Base-by-base conservation (phyloP, 192 early-diverging fungal genomes). In the Diversispora epigaea region DNA sequence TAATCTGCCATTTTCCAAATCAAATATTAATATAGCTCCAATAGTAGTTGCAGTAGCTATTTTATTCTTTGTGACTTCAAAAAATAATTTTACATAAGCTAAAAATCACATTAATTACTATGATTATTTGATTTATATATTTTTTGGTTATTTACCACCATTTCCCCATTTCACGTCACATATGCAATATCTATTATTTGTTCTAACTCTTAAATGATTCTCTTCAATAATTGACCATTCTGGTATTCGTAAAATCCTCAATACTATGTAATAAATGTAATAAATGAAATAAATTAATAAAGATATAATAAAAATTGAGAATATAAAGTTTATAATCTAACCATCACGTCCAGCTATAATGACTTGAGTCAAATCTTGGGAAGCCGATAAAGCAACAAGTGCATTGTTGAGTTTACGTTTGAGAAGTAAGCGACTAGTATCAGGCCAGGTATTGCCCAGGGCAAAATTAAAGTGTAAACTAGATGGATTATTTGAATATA, bases 151-250 rank as follows among this genome's bases (percentile, higher is more conserved):
- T 70, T 77, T 72, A 88, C 86, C 78, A 19, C 76, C 62, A 70
- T 86, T 87, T n/a, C 89, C 92, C 93, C 93, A 94, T 68, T 91
- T 91, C 17, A 93, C 91, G 79, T 94, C 93, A 54, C 14, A 17
- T 17, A 54, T 92, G 61, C 83, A 87, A 73, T 83, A 82, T 64
- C 83, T 76, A 69, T 80, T 88, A 21, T 78, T 64, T 60, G 86
- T 82, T 41, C 83, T 82, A 6, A 85, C 89, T 6, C 90, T 84
- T n/a, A 94, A 77, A 76, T 93, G 93, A 49, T 89, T 58, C 25
- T 77, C 73, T 56, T 94, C 93, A 25, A 81, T 85, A 22, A 89
- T 83, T 22, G 83, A 85, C 19, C 56, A 64, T 10, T 84, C 84
- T 11, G 78, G 80, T 10, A 93, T 83, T 22, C 80, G 76, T 5